phyloP scores from a whole-genome alignment of 75 land plant species.

The Cunninghamia lanceolata region DNA sequence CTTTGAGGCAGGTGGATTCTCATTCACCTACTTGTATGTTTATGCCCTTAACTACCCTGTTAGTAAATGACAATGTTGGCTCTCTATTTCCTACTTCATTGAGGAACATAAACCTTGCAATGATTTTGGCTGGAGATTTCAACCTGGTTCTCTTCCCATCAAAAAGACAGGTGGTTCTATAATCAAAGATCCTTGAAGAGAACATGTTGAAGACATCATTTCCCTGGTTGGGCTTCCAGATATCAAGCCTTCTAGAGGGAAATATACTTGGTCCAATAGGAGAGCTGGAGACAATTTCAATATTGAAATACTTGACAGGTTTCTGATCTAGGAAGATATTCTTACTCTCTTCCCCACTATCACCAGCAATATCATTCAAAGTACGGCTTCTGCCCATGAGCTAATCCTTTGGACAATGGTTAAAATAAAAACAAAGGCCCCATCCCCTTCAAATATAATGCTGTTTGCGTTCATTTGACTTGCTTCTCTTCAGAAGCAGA shows the following conservation, averaged over 20 bases:
- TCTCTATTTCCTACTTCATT: neutral
- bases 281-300: neutral
- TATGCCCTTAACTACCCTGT: too few species aligned
- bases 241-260: neutral
- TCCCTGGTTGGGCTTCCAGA: neutral
- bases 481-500: neutral
- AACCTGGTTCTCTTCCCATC: neutral
- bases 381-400: neutral
- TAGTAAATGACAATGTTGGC: neutral
- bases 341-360: too few species aligned
- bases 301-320: neutral
- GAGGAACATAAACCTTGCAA: neutral
- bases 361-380: neutral
- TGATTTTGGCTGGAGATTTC: neutral
- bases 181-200: neutral
- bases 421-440: too few species aligned
- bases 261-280: neutral
- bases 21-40: too few species aligned
- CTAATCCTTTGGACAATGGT: neutral
- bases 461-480: neutral
- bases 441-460: neutral
- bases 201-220: neutral
- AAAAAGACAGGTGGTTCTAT: neutral
- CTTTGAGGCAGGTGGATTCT: too few species aligned
- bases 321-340: neutral